Percentiles rank a stretch among this genome's conserved stretches.
phyloP scores from a whole-genome alignment of 1,284 basidiomycete species.

The Malassezia arunalokei region DNA sequence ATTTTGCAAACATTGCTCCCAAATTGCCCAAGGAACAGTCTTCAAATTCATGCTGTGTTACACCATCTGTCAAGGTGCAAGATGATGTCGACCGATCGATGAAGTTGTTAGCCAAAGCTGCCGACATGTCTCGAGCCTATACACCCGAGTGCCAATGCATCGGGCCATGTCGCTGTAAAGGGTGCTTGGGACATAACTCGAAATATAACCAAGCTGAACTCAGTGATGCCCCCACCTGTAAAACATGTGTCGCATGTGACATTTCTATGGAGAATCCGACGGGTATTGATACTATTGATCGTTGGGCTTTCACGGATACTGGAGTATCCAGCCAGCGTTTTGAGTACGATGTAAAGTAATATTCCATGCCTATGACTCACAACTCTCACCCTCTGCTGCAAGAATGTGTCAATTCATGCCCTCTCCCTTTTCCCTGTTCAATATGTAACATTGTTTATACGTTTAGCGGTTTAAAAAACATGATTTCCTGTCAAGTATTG shows the following conservation, averaged over 20 bases:
- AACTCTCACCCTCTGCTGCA: too few relatives aligned
- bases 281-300: conserved; percentile 26
- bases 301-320: neutral
- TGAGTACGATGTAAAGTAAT: too few relatives aligned
- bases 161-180: conserved; percentile 18
- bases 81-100: conserved; percentile 13
- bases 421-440: too few relatives aligned
- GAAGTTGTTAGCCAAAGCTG: conserved; percentile 21
- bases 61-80: neutral
- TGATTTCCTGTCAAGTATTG: too few relatives aligned
- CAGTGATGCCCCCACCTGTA: conserved; percentile 14
- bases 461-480: too few relatives aligned
- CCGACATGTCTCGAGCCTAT: conserved; percentile 25
- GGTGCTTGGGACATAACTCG: conserved; percentile 13
- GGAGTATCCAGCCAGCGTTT: too few relatives aligned
- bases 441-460: too few relatives aligned
- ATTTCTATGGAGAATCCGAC: conserved; percentile 22
- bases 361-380: too few relatives aligned
- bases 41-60: neutral
- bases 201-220: neutral
- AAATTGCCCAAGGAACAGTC: neutral
- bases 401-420: too few relatives aligned
- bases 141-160: conserved; percentile 21
- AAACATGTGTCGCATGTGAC: conserved; percentile 30
- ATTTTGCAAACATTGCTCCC: too few relatives aligned